Conservation (phyloP, 2,329 filamentous ascomycete genomes). For the Juglanconis sp. region DNA sequence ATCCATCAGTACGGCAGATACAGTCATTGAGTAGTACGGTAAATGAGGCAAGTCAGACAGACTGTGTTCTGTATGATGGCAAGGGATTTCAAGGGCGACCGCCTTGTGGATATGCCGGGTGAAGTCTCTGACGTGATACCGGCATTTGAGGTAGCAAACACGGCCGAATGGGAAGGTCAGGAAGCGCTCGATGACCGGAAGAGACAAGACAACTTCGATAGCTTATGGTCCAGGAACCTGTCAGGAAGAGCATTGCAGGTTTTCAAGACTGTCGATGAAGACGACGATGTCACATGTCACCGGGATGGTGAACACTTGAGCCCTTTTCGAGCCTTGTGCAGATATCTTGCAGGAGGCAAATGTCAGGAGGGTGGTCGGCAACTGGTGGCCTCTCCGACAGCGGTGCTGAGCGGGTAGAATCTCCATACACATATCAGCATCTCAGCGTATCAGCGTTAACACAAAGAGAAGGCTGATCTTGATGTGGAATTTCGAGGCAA, state of each 20-base stretch:
- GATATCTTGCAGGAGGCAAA: conserved; percentile 8
- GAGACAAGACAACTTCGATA: no score
- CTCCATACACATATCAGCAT: neutral
- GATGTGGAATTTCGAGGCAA: neutral
- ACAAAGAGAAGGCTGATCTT: no score
- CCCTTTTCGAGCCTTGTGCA: conserved; percentile 7
- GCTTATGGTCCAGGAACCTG: no score
- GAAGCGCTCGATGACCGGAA: no score
- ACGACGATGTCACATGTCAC: neutral
- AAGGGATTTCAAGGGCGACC: neutral
- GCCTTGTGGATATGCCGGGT: neutral
- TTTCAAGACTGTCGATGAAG: no score
- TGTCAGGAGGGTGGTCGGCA: conserved; percentile 7
- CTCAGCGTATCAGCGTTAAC: neutral
- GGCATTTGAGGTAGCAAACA: neutral
- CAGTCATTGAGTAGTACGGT: neutral
- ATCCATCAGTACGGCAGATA: no score
- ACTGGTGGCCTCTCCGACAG: neutral
- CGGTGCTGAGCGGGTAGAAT: neutral
- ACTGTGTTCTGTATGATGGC: neutral
- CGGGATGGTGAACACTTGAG: neutral
- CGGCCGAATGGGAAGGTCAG: neutral
- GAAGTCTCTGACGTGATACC: neutral
- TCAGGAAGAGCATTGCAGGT: no score
- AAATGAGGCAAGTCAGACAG: neutral